phyloP scores from a whole-genome alignment of 225 moss, liverwort and hornwort genomes.

The Straminergon stramineum region DNA sequence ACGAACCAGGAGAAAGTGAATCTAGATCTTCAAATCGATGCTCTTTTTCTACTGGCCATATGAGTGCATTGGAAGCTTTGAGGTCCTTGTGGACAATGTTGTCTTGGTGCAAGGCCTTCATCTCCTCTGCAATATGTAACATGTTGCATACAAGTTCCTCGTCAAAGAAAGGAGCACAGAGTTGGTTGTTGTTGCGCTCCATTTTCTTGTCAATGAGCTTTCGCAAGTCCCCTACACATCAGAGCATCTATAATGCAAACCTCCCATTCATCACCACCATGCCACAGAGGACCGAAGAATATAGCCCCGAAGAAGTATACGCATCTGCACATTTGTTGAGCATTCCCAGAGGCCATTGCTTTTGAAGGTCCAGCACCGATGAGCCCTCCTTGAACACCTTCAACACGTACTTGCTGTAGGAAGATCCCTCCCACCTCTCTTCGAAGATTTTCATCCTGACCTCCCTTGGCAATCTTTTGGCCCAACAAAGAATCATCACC shows the following conservation, averaged over 20 bases:
- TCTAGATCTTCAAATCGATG: no score
- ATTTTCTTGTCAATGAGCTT: background rate
- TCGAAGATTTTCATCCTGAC: background rate
- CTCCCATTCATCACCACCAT: background rate
- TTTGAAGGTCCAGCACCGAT: background rate
- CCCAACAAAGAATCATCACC: rapidly evolving
- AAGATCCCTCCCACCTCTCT: rapidly evolving
- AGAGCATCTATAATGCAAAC: background rate
- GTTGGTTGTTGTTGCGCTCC: background rate
- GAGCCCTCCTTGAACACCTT: background rate
- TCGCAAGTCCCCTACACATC: background rate
- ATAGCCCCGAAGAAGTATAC: no score
- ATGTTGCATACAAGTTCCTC: background rate
- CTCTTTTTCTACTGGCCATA: no score
- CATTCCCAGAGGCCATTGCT: background rate
- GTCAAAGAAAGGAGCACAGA: background rate
- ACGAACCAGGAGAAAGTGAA: no score
- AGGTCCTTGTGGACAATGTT: background rate
- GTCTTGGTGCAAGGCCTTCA: background rate
- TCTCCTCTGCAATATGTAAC: background rate
- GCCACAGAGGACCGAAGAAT: background rate
- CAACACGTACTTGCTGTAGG: no score
- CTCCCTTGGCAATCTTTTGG: background rate
- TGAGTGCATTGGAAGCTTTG: background rate
- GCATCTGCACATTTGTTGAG: no score